Base-by-base conservation (phyloP, 2,329 filamentous ascomycete genomes). In the Exophiala sp. region DNA sequence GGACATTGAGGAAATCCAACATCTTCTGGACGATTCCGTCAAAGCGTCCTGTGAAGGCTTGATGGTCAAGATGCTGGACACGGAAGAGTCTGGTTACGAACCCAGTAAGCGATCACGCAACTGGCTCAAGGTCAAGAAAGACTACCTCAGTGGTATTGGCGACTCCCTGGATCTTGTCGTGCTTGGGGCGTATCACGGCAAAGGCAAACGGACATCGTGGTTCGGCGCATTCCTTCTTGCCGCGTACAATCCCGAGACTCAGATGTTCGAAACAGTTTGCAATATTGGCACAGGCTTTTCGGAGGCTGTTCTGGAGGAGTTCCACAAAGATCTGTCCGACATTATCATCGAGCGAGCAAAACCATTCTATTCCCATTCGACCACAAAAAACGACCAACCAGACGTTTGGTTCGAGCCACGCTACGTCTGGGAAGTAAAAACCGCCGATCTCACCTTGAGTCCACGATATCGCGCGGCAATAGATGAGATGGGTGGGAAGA, bases 21-120 rank as follows among this genome's bases (percentile, higher is more conserved):
- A 79, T 1, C 88, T 99, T 65, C 79, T 99, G 2, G 94, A 99
- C 66, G 92, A 97, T 55, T 94, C 89, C 65, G 88, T 99, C 60
- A 96, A 96, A 71, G 89, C 91, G 2, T 95, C 90, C 0, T 99
- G 94, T 67, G 94, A 99, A 75, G 94, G 94, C 9, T 78, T 99
- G 49, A 99, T 99, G 94, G 94, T 99, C 11, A 99, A 99, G 77
- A 99, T 99, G 94, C 75, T 99, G 55, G 92, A 97, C 69, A 94
- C 92, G 0, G 77, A 82, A 5, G 92, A 96, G 71, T 95, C 89
- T 63, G 89, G 89, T 64, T 99, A 99, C 68, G 92, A 97, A 72
- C 94, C 94, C 16, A 95, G 89, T 66, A 96, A 95, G 70, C 87
- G 94, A 61, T 95, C 89, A 72, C 88, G 94, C 55, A 99, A 99